phyloP scores from a whole-genome alignment of 805 yeast species.

The Kuraishia floccosa region DNA sequence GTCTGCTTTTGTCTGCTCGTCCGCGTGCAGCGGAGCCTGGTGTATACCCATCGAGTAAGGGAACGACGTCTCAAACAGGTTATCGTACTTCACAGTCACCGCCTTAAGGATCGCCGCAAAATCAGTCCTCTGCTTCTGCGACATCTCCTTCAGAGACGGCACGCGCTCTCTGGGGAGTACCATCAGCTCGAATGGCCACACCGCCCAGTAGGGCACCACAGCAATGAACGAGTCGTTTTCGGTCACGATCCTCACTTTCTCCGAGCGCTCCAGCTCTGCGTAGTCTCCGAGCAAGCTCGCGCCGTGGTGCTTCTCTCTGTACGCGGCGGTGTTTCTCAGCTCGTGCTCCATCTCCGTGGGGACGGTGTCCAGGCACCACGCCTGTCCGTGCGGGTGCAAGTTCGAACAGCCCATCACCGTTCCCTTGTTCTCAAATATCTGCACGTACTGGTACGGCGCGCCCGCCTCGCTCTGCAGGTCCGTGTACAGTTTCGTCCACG shows the following conservation, averaged over 20 bases:
- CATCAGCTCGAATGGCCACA: conserved; percentile 73
- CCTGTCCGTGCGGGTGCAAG: conserved; percentile 79
- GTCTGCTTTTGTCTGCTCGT: conserved; percentile 27
- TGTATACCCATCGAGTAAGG: conserved; percentile 80
- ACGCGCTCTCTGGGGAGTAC: conserved; percentile 46
- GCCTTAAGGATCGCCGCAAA: conserved; percentile 41
- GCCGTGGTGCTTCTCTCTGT: conserved; percentile 24
- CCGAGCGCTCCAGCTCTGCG: conserved; percentile 39
- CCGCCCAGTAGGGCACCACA: conserved; percentile 74
- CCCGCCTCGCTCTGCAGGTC: conserved; percentile 26
- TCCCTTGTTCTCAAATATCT: conserved; percentile 71
- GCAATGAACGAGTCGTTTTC: conserved; percentile 54
- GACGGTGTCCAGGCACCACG: conserved; percentile 56
- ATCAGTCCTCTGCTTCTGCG: conserved; percentile 33
- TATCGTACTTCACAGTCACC: conserved; percentile 58
- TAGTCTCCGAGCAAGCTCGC: conserved; percentile 53
- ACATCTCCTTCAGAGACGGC: conserved; percentile 35
- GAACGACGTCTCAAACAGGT: conserved; percentile 55
- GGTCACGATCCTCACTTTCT: conserved; percentile 39
- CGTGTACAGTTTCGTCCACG: conserved; percentile 48
- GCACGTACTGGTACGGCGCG: conserved; percentile 47
- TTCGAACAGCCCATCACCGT: conserved; percentile 76
- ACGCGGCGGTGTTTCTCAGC: conserved; percentile 35
- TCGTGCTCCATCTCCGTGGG: conserved; percentile 62
- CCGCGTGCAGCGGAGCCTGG: conserved; percentile 51